phyloP scores from a whole-genome alignment of 768 basidiomycete genomes.

The Tulasnella sp. region DNA sequence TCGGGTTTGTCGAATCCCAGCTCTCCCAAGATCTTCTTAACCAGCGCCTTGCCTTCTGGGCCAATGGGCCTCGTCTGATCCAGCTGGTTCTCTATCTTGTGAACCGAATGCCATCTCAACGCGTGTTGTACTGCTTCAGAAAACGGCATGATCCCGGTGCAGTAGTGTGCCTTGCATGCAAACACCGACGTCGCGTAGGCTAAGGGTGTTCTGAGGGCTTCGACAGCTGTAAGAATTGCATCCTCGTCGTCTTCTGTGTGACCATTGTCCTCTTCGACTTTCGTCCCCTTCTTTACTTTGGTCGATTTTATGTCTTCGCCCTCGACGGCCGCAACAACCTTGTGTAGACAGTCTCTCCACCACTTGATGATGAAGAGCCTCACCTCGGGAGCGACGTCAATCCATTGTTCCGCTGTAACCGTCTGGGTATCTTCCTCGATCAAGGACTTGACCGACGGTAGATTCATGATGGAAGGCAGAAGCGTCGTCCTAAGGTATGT shows the following conservation, averaged over 20 bases:
- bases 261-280: neutral
- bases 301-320: no score
- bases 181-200: neutral
- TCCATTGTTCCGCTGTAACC: neutral
- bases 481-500: no score
- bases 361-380: neutral
- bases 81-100: neutral
- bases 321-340: neutral
- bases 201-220: neutral
- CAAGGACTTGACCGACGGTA: neutral
- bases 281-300: no score
- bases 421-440: neutral
- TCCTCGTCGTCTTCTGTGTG: neutral
- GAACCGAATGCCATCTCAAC: neutral
- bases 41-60: neutral
- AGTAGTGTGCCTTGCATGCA: neutral
- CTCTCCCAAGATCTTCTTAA: neutral
- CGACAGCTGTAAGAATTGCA: neutral
- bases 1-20: neutral
- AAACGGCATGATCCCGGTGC: neutral
- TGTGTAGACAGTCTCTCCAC: neutral
- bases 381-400: neutral
- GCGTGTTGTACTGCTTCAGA: neutral
- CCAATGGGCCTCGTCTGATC: neutral
- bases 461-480: no score